A percentile compares a stretch with the other conserved stretches of the same genome.
Evolutionary conservation across 139 green algal genomes (phyloP).

Genomic region (Auxenochlorella pyrenoidosa): DNA sequence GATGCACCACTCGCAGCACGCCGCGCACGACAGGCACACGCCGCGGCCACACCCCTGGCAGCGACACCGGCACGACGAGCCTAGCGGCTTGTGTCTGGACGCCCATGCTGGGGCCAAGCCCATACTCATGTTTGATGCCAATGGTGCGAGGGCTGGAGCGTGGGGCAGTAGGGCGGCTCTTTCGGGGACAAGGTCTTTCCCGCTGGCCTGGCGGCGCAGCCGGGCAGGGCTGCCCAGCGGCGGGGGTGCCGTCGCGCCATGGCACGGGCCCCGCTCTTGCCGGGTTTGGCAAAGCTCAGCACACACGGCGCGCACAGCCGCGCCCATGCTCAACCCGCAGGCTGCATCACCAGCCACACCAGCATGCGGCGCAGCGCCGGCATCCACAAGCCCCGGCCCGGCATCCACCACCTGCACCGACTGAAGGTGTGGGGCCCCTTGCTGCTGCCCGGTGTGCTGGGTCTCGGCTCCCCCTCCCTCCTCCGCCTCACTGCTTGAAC

Average conservation of each 20-base stretch:
- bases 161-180: not conserved
- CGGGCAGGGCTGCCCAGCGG: not conserved
- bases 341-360: slow-evolving; percentile 50
- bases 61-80: not conserved
- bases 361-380: slow-evolving; percentile 27
- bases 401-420: slow-evolving; percentile 56
- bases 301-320: not conserved
- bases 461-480: too few species aligned
- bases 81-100: slow-evolving; percentile 1
- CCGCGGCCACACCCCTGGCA: slow-evolving; percentile 12
- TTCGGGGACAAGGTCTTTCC: not conserved
- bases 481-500: not conserved
- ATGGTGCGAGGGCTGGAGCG: not conserved
- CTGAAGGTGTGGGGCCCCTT: slow-evolving; percentile 33
- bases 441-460: not conserved
- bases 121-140: slow-evolving; percentile 25
- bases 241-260: too few species aligned
- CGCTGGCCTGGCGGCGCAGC: not conserved
- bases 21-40: too few species aligned
- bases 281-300: not conserved
- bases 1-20: not conserved
- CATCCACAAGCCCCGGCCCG: slow-evolving; percentile 53
- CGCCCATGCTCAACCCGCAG: not conserved
- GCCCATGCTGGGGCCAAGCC: not conserved
- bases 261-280: not conserved